phyloP scores from a whole-genome alignment of 495 filamentous ascomycete species.

The Trichoderma gamsii region DNA sequence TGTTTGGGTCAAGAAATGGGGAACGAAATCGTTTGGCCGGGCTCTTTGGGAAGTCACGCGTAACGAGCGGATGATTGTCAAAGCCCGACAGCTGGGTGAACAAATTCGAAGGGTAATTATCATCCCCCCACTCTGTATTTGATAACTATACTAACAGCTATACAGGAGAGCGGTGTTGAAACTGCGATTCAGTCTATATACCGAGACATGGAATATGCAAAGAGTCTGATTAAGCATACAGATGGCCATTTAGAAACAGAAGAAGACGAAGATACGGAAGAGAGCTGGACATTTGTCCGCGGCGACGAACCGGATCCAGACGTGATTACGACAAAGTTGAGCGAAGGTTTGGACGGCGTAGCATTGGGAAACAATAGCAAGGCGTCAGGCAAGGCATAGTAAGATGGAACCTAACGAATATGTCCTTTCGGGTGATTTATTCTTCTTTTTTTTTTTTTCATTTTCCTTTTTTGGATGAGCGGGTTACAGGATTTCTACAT shows the following conservation, averaged over 20 bases:
- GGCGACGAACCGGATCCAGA: conserved; percentile 33
- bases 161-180: conserved; percentile 80
- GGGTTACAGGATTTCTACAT: conserved; percentile 2
- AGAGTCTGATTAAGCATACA: conserved; percentile 62
- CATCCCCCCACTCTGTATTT: neutral
- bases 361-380: conserved; percentile 13
- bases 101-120: conserved; percentile 74
- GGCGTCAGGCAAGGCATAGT: conserved; percentile 8
- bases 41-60: conserved; percentile 91
- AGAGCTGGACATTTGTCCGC: conserved; percentile 47
- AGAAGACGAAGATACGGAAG: conserved; percentile 30
- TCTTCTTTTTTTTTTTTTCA: neutral
- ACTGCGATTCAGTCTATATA: conserved; percentile 90
- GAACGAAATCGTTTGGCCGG: conserved; percentile 69
- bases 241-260: conserved; percentile 14
- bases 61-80: conserved; percentile 80
- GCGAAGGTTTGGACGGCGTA: conserved; percentile 12
- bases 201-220: conserved; percentile 93
- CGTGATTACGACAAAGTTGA: conserved; percentile 27
- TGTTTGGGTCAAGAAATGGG: conserved; percentile 82
- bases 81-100: conserved; percentile 72
- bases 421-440: neutral
- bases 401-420: neutral
- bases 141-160: conserved; percentile 21
- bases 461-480: neutral